These are phyloP conservation scores for Cucurbita moschata DNA, from an alignment of 306 rosid species.

Conservation along the genomic window DNA sequence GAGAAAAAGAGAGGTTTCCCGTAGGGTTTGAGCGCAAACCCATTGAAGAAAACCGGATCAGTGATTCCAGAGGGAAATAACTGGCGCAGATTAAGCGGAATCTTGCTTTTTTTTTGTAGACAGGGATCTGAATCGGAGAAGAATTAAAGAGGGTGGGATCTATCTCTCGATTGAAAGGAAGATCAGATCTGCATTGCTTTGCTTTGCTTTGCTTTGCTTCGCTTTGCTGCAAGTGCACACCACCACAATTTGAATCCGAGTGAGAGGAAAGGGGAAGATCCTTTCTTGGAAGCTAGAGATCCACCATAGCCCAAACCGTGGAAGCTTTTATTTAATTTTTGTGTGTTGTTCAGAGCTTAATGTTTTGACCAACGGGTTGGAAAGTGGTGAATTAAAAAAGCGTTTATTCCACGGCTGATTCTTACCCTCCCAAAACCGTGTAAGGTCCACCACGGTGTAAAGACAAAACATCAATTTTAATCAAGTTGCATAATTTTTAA, in stretches of 20 bases:
- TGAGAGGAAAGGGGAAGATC: background rate
- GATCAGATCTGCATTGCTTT: slow-evolving; percentile 1
- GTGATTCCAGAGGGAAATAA: too few species aligned
- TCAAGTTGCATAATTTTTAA: too few species aligned
- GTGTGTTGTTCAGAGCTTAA: background rate
- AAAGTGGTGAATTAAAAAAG: background rate
- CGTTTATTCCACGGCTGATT: background rate
- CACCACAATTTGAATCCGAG: background rate
- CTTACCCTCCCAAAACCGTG: background rate
- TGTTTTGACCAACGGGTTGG: background rate
- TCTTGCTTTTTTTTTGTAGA: background rate
- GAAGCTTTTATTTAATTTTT: background rate
- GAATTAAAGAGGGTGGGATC: background rate
- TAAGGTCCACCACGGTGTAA: too few species aligned
- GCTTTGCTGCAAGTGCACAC: background rate
- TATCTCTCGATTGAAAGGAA: background rate
- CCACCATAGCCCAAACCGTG: slow-evolving; percentile 4
- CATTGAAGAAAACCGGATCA: background rate
- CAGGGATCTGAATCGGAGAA: background rate
- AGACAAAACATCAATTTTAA: too few species aligned
- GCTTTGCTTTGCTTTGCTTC: background rate
- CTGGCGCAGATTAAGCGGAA: too few species aligned
- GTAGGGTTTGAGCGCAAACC: slow-evolving; percentile 9
- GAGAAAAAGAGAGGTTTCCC: background rate
- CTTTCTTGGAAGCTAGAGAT: slow-evolving; percentile 1